These are phyloP conservation scores for Aspergillus sp. DNA, from an alignment of 2,329 filamentous ascomycete species.

Conservation along the genomic window DNA sequence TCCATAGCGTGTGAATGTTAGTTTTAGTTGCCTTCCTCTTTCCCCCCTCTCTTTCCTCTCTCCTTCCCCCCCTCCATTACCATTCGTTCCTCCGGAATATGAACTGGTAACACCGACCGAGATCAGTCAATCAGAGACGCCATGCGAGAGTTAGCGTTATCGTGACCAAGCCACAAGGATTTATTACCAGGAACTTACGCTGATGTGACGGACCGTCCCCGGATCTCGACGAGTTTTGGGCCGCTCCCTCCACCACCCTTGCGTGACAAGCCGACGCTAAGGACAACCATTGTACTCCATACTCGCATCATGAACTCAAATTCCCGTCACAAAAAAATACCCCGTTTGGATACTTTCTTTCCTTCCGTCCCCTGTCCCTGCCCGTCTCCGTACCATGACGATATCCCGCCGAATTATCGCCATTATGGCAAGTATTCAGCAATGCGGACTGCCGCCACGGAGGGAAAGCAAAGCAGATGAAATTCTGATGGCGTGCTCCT, in stretches of 20 bases:
- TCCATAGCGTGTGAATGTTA: not conserved
- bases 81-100: not conserved
- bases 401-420: too few species aligned
- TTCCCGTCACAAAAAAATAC: too few species aligned
- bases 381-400: too few species aligned
- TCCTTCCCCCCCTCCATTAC: not conserved
- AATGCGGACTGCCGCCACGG: not conserved
- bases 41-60: too few species aligned
- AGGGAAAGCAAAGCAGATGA: not conserved
- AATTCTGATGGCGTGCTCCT: constrained; percentile 7
- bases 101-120: not conserved
- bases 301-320: too few species aligned
- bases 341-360: too few species aligned
- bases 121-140: not conserved
- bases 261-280: constrained; percentile 6
- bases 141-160: too few species aligned
- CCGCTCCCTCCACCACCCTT: constrained; percentile 12
- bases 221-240: constrained; percentile 7
- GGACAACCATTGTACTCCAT: too few species aligned
- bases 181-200: not conserved
- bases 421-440: too few species aligned
- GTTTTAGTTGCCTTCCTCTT: too few species aligned
- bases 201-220: constrained; percentile 1
- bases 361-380: too few species aligned
- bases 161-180: not conserved